These are phyloP conservation scores for Dioszegia aurantiaca DNA, from an alignment of 768 basidiomycete genomes.

Conservation along the genomic window DNA sequence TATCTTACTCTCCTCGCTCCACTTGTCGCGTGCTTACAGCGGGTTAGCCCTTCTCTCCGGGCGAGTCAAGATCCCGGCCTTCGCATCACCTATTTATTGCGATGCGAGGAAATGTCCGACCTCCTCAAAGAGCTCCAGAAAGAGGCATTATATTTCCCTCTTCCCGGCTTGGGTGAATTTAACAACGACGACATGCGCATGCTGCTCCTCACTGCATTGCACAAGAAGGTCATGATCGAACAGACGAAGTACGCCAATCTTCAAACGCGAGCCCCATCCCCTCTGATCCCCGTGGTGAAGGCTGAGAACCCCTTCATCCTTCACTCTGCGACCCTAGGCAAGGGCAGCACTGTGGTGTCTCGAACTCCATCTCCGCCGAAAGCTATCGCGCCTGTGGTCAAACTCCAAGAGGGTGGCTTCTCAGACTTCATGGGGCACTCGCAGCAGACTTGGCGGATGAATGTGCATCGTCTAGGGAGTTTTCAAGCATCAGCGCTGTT, in stretches of 20 bases:
- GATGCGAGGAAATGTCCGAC: slow-evolving; percentile 16
- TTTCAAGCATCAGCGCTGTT: slow-evolving; percentile 37
- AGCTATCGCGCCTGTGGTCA: slow-evolving; percentile 7
- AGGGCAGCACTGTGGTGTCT: neutral
- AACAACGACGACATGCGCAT: slow-evolving; percentile 22
- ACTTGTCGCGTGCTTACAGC: slow-evolving; percentile 22
- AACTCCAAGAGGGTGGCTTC: neutral
- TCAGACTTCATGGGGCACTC: slow-evolving; percentile 11
- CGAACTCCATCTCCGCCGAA: slow-evolving; percentile 8
- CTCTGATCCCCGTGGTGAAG: neutral
- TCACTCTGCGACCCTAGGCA: slow-evolving; percentile 17
- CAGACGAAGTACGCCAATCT: neutral
- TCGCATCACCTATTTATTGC: slow-evolving; percentile 3
- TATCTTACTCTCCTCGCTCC: slow-evolving; percentile 21
- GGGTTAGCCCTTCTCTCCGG: slow-evolving; percentile 8
- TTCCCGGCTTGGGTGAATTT: neutral
- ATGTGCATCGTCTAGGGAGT: slow-evolving; percentile 31
- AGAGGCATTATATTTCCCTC: slow-evolving; percentile 1
- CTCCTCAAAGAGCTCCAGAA: slow-evolving; percentile 13
- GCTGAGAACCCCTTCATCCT: slow-evolving; percentile 31
- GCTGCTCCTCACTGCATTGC: slow-evolving; percentile 26
- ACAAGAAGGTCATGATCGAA: slow-evolving; percentile 31
- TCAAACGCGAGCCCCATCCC: neutral
- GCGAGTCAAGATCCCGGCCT: neutral
- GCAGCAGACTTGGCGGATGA: slow-evolving; percentile 25